These are phyloP conservation scores for Cordyceps fumosorosea DNA, from an alignment of 2,329 filamentous ascomycete genomes.

Conservation along the genomic window DNA sequence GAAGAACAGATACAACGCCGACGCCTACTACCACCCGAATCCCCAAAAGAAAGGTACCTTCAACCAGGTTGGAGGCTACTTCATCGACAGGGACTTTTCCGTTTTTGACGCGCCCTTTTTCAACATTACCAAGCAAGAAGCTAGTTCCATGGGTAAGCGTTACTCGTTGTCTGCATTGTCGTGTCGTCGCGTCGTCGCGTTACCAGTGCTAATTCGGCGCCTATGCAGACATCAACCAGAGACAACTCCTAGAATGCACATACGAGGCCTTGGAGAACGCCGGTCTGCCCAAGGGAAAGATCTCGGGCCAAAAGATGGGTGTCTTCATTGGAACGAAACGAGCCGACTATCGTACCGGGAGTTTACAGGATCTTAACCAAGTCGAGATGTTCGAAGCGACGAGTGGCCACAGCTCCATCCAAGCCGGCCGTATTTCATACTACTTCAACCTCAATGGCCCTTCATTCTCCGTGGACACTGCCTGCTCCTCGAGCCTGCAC, in stretches of 20 bases:
- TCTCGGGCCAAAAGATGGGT: conserved; percentile 42
- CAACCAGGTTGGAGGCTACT: conserved; percentile 32
- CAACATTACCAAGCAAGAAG: conserved; percentile 44
- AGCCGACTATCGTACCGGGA: conserved; percentile 41
- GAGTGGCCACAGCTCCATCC: conserved; percentile 43
- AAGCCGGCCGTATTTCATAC: conserved; percentile 48
- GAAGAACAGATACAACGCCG: conserved; percentile 40
- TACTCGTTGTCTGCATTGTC: neutral
- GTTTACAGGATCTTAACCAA: conserved; percentile 38
- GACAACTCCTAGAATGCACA: conserved; percentile 45
- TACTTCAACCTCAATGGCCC: conserved; percentile 49
- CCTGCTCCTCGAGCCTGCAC: conserved; percentile 45
- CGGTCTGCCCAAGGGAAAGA: conserved; percentile 35
- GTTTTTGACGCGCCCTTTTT: conserved; percentile 48
- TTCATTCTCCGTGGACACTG: conserved; percentile 45
- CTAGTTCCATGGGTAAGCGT: conserved; percentile 35
- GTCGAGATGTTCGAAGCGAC: conserved; percentile 47
- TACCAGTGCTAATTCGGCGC: neutral
- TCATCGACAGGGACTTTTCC: conserved; percentile 39
- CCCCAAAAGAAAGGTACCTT: conserved; percentile 34
- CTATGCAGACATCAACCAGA: conserved; percentile 42
- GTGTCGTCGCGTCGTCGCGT: too few species aligned
- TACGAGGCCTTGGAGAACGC: conserved; percentile 50
- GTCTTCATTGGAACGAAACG: conserved; percentile 43
- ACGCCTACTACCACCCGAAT: conserved; percentile 36